Conservation (phyloP, 2,329 filamentous ascomycete genomes). For the Helotiales sp. region DNA sequence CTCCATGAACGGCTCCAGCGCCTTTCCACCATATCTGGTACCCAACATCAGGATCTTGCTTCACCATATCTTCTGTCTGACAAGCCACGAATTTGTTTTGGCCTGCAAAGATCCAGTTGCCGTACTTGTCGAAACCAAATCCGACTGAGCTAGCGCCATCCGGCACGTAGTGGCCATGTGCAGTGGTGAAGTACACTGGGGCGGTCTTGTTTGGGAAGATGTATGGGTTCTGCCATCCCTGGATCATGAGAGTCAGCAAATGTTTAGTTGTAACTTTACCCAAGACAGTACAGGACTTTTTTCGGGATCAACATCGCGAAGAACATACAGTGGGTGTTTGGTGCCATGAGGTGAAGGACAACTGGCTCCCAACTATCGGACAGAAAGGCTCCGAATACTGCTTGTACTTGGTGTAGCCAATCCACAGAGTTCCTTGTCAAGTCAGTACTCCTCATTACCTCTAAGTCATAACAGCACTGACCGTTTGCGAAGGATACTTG, state of each 20-base stretch:
- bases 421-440: constrained; percentile 3
- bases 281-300: neutral
- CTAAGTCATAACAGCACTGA: neutral
- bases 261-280: neutral
- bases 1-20: neutral
- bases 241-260: neutral
- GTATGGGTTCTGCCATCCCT: constrained; percentile 8
- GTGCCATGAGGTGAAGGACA: constrained; percentile 1
- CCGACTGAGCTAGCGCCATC: neutral
- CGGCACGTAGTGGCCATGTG: neutral
- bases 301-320: neutral
- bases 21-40: constrained; percentile 17
- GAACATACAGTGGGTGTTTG: neutral
- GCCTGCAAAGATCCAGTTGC: constrained; percentile 1
- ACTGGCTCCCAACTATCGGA: neutral
- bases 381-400: neutral
- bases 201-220: constrained; percentile 3
- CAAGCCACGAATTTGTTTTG: constrained; percentile 15
- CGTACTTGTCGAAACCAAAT: neutral
- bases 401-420: constrained; percentile 1
- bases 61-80: neutral
- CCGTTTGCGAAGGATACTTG: constrained; percentile 6
- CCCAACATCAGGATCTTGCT: neutral
- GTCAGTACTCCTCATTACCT: neutral
- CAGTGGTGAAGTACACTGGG: neutral